Percentiles rank a stretch among this genome's conserved stretches.
Evolutionary conservation across 192 early-diverging fungal genomes (phyloP).

Genomic region (Coemansia sp.): DNA sequence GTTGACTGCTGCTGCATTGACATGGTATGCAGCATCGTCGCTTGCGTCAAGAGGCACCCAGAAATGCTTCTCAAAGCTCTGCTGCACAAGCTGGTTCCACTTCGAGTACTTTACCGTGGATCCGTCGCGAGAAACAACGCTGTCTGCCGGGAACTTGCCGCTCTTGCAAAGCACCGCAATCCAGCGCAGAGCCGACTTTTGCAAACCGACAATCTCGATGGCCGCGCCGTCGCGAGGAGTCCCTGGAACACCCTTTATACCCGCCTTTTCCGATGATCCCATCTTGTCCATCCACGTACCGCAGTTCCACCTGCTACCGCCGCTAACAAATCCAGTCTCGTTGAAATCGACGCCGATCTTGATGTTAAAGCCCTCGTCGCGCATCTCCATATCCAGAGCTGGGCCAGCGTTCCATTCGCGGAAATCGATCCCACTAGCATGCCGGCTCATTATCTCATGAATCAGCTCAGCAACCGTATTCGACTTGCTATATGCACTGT

Average conservation of each 20-base stretch:
- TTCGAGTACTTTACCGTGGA: constrained; percentile 61
- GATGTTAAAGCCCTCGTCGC: constrained; percentile 86
- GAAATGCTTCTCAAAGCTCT: constrained; percentile 84
- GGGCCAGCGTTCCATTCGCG: constrained; percentile 95
- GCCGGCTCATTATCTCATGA: constrained; percentile 88
- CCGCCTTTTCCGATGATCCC: constrained; percentile 93
- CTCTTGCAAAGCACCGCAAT: constrained; percentile 59
- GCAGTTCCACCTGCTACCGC: constrained; percentile 93
- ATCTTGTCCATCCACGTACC: constrained; percentile 99
- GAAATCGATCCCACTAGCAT: constrained; percentile 89
- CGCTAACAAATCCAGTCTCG: constrained; percentile 76
- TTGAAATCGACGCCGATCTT: constrained; percentile 72
- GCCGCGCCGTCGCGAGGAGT: constrained; percentile 92
- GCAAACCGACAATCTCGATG: constrained; percentile 90
- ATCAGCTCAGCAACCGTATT: constrained; percentile 84
- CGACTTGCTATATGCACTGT: constrained; percentile 63
- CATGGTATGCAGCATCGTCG: constrained; percentile 65
- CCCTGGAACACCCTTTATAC: constrained; percentile 85
- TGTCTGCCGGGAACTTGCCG: constrained; percentile 46
- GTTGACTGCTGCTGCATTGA: constrained; percentile 66
- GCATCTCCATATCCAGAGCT: constrained; percentile 89
- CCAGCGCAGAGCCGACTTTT: constrained; percentile 86
- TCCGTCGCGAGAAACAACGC: constrained; percentile 53
- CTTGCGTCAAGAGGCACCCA: constrained; percentile 80
- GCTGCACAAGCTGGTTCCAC: constrained; percentile 82